A percentile compares a stretch with the other conserved stretches of the same genome.
Evolutionary conservation across 2,329 filamentous ascomycete genomes (phyloP).

Genomic region (Alternaria conjuncta): DNA sequence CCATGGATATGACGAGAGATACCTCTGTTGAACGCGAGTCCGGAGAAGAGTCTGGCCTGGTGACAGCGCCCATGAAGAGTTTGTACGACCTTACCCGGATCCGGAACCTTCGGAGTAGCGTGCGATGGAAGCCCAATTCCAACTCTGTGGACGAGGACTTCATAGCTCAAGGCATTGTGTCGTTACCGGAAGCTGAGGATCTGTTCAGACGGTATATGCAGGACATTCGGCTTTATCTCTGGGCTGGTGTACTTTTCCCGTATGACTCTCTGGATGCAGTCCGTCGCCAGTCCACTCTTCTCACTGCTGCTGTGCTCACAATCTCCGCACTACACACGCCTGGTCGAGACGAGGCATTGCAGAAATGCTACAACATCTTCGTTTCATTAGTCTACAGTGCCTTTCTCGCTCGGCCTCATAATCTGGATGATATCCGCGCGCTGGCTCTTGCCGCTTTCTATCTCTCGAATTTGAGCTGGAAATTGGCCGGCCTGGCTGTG

Average conservation of each 20-base stretch:
- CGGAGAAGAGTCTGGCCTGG: conserved; percentile 33
- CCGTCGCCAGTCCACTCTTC: conserved; percentile 38
- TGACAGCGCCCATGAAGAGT: conserved; percentile 43
- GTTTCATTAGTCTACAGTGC: conserved; percentile 42
- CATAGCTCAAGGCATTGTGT: conserved; percentile 39
- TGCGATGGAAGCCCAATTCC: conserved; percentile 29
- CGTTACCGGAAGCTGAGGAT: conserved; percentile 35
- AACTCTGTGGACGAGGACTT: conserved; percentile 41
- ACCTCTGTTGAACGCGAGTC: conserved; percentile 40
- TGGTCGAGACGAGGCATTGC: conserved; percentile 33
- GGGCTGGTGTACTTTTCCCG: conserved; percentile 41
- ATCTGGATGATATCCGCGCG: conserved; percentile 49
- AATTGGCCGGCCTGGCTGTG: conserved; percentile 49
- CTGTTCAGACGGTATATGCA: conserved; percentile 40
- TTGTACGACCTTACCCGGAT: conserved; percentile 44
- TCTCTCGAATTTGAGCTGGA: conserved; percentile 50
- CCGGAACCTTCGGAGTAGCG: conserved; percentile 39
- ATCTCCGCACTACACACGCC: conserved; percentile 41
- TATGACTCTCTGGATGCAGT: conserved; percentile 39
- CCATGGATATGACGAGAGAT: conserved; percentile 45
- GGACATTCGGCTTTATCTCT: conserved; percentile 41
- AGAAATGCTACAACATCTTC: conserved; percentile 43
- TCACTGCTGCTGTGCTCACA: conserved; percentile 40
- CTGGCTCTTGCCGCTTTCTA: conserved; percentile 51
- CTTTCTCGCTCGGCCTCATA: conserved; percentile 45